Evolutionary conservation across 306 rosid species (phyloP), one percentile per base, ranked within the genome.

Genomic region (Rosa persica): DNA sequence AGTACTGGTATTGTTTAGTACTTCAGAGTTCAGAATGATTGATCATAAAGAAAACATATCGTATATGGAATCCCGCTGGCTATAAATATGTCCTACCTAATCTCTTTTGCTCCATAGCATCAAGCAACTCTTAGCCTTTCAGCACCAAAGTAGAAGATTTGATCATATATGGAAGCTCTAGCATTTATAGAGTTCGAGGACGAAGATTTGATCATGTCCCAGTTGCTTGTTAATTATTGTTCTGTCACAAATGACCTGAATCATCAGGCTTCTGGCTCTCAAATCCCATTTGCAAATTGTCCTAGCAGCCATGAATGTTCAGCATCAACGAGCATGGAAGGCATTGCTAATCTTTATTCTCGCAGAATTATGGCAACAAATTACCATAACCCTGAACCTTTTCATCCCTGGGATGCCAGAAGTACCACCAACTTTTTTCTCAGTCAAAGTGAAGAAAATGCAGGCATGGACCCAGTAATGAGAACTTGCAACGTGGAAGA

Each of bases 161-260:
- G 15, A 43, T 23, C 69, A 36, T 67, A 22, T 23, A 90, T 93
- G 96, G 96, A 93, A 71, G 58, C 85, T 78, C 12, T 39, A 62
- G 89, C 88, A 55, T 77, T 81, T 75, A 78, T 86, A 76, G 87
- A 87, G 43, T 83, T 87, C 40, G 89, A 89, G 61, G 96, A 91
- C 70, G 83, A 87, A 76, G 86, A 90, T 44, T 81, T 64, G 71
- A 5, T 92, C 68, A 88, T 91, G 90, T 72, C 88, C 71, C 89
- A 88, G 82, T 82, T 93, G 9, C 86, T 91, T 67, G 72, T 58
- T 20, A 75, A 66, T 71, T 81, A 12, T 20, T 81, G 75, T 65
- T 78, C 42, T 10, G 65, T 75, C 12, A 69, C 84, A 57, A 83
- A 76, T 74, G 81, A 78, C 36, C 68, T 62, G 6, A 81, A 66